Evolutionary conservation across 2,329 filamentous ascomycete species (phyloP).

Genomic region (Chlorencoelia australis): DNA sequence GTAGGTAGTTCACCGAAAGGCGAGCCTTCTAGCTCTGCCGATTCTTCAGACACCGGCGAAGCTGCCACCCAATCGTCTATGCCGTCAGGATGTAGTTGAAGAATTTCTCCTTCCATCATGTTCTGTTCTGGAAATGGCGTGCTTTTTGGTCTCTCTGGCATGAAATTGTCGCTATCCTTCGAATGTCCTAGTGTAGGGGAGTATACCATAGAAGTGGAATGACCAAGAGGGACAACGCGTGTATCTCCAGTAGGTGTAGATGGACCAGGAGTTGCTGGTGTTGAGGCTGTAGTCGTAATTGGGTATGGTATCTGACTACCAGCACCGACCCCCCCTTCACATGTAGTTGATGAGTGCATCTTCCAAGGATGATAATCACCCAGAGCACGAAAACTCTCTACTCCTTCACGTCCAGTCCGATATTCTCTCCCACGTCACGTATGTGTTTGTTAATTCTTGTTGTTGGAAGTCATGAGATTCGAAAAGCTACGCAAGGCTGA

Average conservation of each 20-base stretch:
- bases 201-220: too few species aligned
- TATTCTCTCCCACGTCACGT: too few species aligned
- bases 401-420: too few species aligned
- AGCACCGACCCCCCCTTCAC: too few species aligned
- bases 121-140: slow-evolving; percentile 27
- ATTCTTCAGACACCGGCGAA: not conserved
- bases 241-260: slow-evolving; percentile 25
- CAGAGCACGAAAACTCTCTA: too few species aligned
- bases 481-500: too few species aligned
- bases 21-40: slow-evolving; percentile 4
- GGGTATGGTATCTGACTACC: slow-evolving; percentile 14
- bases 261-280: slow-evolving; percentile 24
- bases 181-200: slow-evolving; percentile 16
- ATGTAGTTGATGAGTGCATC: too few species aligned
- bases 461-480: too few species aligned
- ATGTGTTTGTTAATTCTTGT: too few species aligned
- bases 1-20: slow-evolving; percentile 42
- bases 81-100: slow-evolving; percentile 2
- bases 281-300: slow-evolving; percentile 24
- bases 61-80: not conserved
- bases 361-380: too few species aligned
- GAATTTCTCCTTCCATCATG: slow-evolving; percentile 19
- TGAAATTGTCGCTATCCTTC: slow-evolving; percentile 21
- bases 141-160: slow-evolving; percentile 24
- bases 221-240: slow-evolving; percentile 15